A percentile compares a stretch with the other conserved stretches of the same genome.
These are phyloP conservation scores for Tilletia caries DNA, from an alignment of 1,284 basidiomycete genomes.

Conservation along the genomic window DNA sequence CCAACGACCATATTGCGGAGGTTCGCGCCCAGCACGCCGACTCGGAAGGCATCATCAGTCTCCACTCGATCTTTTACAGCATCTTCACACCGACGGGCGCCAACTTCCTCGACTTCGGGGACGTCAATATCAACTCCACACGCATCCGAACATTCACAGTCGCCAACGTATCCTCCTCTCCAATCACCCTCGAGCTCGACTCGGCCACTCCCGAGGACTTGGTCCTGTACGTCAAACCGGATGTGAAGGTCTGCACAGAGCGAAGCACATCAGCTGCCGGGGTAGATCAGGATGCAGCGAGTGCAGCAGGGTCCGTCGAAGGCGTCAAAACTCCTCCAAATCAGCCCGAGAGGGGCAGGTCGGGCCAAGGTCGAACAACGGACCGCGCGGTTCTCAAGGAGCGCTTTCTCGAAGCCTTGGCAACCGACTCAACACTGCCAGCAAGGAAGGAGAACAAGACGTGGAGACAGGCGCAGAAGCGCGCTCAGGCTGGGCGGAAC, in stretches of 20 bases:
- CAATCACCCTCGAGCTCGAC: slow-evolving; percentile 56
- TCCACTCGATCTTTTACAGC: slow-evolving; percentile 60
- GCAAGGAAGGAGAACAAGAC: slow-evolving; percentile 44
- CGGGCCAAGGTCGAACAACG: slow-evolving; percentile 10
- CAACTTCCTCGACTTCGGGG: slow-evolving; percentile 60
- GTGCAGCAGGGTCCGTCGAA: neutral
- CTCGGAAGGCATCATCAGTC: slow-evolving; percentile 57
- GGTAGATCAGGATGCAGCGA: slow-evolving; percentile 29
- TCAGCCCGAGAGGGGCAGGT: neutral
- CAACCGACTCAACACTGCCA: slow-evolving; percentile 47
- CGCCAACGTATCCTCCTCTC: slow-evolving; percentile 56
- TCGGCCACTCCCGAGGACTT: slow-evolving; percentile 59
- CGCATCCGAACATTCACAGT: slow-evolving; percentile 57
- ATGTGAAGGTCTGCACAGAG: neutral
- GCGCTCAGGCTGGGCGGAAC: slow-evolving; percentile 12
- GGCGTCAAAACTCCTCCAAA: neutral
- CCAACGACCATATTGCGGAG: slow-evolving; percentile 57
- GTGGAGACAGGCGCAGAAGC: slow-evolving; percentile 44
- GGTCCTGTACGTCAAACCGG: slow-evolving; percentile 55
- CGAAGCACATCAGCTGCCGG: slow-evolving; percentile 7
- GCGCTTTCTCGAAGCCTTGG: slow-evolving; percentile 59
- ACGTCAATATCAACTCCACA: slow-evolving; percentile 58
- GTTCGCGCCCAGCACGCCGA: slow-evolving; percentile 58
- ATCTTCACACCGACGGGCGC: slow-evolving; percentile 58
- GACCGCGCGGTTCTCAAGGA: slow-evolving; percentile 54